Conservation (phyloP, 371 early-diverging fungal genomes). For the Mucor indicus region DNA sequence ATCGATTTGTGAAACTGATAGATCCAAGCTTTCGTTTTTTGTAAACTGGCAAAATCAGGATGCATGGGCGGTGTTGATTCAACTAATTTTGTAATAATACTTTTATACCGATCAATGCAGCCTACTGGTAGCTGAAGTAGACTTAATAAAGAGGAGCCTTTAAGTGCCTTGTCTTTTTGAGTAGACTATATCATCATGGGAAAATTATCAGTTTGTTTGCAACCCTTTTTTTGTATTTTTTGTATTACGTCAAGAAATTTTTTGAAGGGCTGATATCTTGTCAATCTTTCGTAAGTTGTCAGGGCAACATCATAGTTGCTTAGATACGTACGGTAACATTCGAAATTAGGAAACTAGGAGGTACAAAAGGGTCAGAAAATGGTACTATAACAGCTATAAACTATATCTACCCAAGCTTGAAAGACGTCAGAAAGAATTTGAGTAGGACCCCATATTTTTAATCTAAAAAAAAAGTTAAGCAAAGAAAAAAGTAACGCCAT, state of each 20-base stretch:
- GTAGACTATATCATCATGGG: slow-evolving; percentile 13
- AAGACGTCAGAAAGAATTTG: slow-evolving; percentile 31
- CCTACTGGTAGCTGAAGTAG: slow-evolving; percentile 37
- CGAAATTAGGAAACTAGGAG: slow-evolving; percentile 33
- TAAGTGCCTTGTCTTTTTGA: slow-evolving; percentile 18
- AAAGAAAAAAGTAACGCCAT: not conserved
- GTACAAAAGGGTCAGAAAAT: no score
- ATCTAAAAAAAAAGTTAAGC: slow-evolving; percentile 14
- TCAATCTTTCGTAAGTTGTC: slow-evolving; percentile 40
- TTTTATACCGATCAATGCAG: slow-evolving; percentile 37
- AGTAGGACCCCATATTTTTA: slow-evolving; percentile 33
- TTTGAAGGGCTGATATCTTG: slow-evolving; percentile 41
- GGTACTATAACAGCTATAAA: not conserved
- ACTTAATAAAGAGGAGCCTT: slow-evolving; percentile 25
- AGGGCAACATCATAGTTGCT: slow-evolving; percentile 39
- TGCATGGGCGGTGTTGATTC: slow-evolving; percentile 32
- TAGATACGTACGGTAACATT: slow-evolving; percentile 31
- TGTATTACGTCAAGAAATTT: slow-evolving; percentile 48
- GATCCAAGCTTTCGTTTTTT: slow-evolving; percentile 28
- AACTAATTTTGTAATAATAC: slow-evolving; percentile 27
- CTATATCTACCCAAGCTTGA: slow-evolving; percentile 21
- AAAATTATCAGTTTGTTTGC: no score
- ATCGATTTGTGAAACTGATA: slow-evolving; percentile 21
- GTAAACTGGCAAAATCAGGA: slow-evolving; percentile 37
- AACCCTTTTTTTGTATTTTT: no score